Evolutionary conservation across 371 early-diverging fungal genomes (phyloP), one percentile per base, ranked within the genome.

Genomic region (Mortierella sp.): DNA sequence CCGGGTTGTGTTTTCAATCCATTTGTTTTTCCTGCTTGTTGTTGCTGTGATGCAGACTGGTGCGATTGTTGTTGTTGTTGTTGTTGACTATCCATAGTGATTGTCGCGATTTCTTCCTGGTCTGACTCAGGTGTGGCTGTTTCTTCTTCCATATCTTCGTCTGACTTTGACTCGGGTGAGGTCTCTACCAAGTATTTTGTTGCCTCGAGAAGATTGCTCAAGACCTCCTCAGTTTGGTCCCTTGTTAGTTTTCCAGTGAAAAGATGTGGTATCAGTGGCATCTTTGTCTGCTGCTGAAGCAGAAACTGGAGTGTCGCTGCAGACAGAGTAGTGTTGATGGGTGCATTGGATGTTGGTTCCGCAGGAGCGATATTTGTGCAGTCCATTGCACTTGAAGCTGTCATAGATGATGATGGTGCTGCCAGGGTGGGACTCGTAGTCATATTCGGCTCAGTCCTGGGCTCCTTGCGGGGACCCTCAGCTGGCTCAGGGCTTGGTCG

Each of bases 1-100:
- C 75, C 75, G 7, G 75, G 75, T 28, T 75, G 75, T 16, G 75
- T 70, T 53, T 75, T 75, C 37, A 75, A 6, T 70, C 75, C 28
- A 30, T 57, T 29, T 26, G 18, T 37, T 28, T 57, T n/a, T 57
- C 57, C n/a, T 30, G 18, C 30, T 28, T 30, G 15, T 11, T 18
- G 25, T 21, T 12, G 53, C 23, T 25, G 29, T 26, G 29, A 15
- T 28, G 29, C 2, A 11, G 29, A 18, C 30, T 30, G n/a, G n/a
- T n/a, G n/a, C n/a, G n/a, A n/a, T 30, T 30, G 16, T 28, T 29
- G 28, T 26, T 18, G 9, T 30, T 57, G n/a, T 57, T 11, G 30
- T 29, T 30, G 9, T 57, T 30, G 37, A 29, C 57, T 11, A n/a
- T 30, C 18, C 29, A 18, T 29, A 16, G 57, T 6, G 57, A n/a